phyloP scores from a whole-genome alignment of 177 flowering plant genomes.

The Vitis hybrid region DNA sequence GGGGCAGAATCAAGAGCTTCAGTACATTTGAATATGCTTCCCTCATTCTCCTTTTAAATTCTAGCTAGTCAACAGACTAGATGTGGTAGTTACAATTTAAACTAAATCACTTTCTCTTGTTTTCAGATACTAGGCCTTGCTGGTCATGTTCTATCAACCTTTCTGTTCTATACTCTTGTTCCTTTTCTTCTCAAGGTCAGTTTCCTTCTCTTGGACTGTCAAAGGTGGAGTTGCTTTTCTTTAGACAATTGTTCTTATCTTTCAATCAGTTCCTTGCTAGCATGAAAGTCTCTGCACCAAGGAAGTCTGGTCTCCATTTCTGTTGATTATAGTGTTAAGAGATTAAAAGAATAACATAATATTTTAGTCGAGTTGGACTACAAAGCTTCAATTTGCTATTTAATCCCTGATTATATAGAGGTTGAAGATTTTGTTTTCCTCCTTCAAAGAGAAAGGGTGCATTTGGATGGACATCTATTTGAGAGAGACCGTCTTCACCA shows the following conservation, averaged over 20 bases:
- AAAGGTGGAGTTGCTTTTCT: background rate
- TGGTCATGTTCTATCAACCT: constrained; percentile 50
- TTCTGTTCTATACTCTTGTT: constrained; percentile 51
- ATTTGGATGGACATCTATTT: background rate
- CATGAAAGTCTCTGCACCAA: background rate
- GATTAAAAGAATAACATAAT: background rate
- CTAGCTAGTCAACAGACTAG: no score
- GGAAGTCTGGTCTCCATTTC: background rate
- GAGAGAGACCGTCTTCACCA: no score
- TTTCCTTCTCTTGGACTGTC: background rate
- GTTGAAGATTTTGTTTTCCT: background rate
- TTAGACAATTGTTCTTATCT: background rate
- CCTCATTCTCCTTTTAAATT: no score
- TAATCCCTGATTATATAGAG: no score
- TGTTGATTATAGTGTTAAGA: background rate
- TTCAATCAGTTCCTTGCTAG: background rate
- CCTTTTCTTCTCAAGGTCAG: constrained; percentile 72
- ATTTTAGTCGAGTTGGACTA: background rate
- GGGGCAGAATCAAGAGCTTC: no score
- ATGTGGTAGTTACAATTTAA: no score
- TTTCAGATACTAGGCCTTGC: constrained; percentile 52
- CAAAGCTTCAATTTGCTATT: background rate
- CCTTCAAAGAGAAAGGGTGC: background rate
- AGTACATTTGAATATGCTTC: no score
- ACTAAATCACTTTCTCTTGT: constrained; percentile 2